Evolutionary conservation across 2,329 filamentous ascomycete genomes (phyloP).

Genomic region (Sporothrix humicola): DNA sequence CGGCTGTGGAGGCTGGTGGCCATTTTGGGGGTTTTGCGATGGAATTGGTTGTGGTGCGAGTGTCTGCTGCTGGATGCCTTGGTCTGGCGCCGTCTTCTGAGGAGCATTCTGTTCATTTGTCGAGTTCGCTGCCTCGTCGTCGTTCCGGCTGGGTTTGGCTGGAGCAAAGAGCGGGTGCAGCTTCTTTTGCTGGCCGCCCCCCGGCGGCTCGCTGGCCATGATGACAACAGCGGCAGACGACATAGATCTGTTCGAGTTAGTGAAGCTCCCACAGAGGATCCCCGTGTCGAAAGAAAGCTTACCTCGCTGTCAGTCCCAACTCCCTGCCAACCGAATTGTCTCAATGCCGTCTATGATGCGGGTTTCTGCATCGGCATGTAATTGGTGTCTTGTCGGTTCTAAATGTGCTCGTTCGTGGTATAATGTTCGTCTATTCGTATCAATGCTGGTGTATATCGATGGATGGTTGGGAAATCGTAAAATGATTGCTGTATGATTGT

Average conservation of each 20-base stretch:
- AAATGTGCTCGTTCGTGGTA: too few relatives aligned
- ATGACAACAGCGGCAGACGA: constrained; percentile 50
- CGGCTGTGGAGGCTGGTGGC: too few relatives aligned
- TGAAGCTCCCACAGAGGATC: not conserved
- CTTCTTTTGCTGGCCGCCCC: constrained; percentile 49
- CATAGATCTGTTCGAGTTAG: constrained; percentile 45
- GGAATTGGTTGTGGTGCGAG: not conserved
- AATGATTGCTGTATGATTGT: not conserved
- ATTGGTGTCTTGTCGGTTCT: not conserved
- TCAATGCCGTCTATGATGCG: constrained; percentile 11
- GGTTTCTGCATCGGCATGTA: constrained; percentile 1
- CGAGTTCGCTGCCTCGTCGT: not conserved
- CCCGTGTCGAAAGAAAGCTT: not conserved
- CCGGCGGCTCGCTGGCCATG: constrained; percentile 52
- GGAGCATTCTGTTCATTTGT: not conserved
- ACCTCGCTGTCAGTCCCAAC: constrained; percentile 24
- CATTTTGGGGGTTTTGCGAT: not conserved
- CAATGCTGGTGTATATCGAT: not conserved
- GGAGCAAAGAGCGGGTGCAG: constrained; percentile 62
- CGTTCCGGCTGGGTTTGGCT: constrained; percentile 39
- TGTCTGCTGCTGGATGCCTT: not conserved
- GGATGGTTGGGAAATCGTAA: not conserved
- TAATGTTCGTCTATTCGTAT: not conserved
- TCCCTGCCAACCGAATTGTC: not conserved
- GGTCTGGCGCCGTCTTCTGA: not conserved